Conservation (phyloP, 768 basidiomycete species). For the Agaricus blazei region DNA sequence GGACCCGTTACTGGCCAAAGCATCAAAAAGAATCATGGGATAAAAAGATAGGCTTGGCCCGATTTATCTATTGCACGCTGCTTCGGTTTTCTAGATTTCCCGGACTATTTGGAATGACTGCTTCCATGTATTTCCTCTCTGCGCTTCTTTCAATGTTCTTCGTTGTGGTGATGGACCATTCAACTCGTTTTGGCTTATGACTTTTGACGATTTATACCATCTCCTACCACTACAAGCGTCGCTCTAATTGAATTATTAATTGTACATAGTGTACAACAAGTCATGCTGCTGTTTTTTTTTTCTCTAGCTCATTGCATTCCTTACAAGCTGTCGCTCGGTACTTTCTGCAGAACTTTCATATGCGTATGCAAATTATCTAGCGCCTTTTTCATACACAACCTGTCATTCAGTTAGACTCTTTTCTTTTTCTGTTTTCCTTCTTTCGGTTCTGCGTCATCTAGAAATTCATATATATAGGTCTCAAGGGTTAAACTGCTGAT, state of each 20-base stretch:
- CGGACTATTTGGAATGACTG: not conserved
- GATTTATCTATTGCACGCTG: not conserved
- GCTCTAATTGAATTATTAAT: constrained; percentile 7
- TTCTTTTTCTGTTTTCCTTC: too few relatives aligned
- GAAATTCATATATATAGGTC: too few relatives aligned
- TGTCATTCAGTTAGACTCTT: too few relatives aligned
- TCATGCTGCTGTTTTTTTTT: not conserved
- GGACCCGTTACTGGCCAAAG: not conserved
- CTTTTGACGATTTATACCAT: constrained; percentile 1
- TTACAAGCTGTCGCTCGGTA: not conserved
- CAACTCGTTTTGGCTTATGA: constrained; percentile 1
- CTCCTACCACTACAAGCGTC: not conserved
- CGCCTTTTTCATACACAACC: too few relatives aligned
- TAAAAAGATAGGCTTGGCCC: constrained; percentile 1
- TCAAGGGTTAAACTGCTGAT: too few relatives aligned
- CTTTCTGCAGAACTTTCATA: not conserved
- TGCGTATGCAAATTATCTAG: too few relatives aligned
- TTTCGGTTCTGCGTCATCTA: too few relatives aligned
- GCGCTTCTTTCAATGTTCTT: not conserved
- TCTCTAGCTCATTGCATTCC: not conserved
- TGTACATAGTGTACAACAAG: constrained; percentile 10
- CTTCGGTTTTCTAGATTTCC: not conserved
- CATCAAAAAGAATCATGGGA: not conserved
- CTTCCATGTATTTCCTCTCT: not conserved
- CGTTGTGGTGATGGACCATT: not conserved